Conservation (phyloP, 495 filamentous ascomycete genomes). For the Penicillium waksmanii region DNA sequence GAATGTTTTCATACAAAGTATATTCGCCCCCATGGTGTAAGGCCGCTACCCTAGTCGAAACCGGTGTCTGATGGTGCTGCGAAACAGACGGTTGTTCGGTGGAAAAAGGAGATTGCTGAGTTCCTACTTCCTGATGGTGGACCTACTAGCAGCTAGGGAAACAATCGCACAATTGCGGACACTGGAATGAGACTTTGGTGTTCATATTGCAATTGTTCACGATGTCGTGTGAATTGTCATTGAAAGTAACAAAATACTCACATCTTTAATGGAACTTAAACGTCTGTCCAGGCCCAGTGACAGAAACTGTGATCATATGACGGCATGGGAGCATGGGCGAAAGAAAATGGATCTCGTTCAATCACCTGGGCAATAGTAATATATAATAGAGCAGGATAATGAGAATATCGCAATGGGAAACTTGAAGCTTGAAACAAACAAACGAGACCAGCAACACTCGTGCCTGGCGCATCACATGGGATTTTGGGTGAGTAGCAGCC, state of each 20-base stretch:
- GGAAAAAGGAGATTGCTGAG: background rate
- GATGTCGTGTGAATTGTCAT: background rate
- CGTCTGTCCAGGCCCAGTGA: too few species aligned
- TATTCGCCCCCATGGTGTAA: background rate
- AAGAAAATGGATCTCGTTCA: too few species aligned
- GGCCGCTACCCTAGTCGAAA: background rate
- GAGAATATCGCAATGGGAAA: too few species aligned
- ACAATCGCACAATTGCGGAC: background rate
- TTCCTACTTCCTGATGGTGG: background rate
- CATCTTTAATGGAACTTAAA: background rate
- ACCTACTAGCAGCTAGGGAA: background rate
- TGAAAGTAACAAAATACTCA: background rate
- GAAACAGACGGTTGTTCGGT: background rate
- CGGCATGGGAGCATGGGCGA: background rate
- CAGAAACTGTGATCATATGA: too few species aligned
- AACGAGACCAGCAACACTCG: too few species aligned
- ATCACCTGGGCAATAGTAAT: too few species aligned
- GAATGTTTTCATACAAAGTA: slow-evolving; percentile 11
- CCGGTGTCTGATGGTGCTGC: background rate
- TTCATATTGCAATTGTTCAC: slow-evolving; percentile 5
- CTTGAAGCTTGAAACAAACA: too few species aligned
- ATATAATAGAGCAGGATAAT: too few species aligned
- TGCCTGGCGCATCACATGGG: too few species aligned
- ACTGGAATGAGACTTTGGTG: background rate
- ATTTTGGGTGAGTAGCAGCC: too few species aligned